Evolutionary conservation across 2,329 filamentous ascomycete species (phyloP).

Genomic region (Epichloe bromicola): DNA sequence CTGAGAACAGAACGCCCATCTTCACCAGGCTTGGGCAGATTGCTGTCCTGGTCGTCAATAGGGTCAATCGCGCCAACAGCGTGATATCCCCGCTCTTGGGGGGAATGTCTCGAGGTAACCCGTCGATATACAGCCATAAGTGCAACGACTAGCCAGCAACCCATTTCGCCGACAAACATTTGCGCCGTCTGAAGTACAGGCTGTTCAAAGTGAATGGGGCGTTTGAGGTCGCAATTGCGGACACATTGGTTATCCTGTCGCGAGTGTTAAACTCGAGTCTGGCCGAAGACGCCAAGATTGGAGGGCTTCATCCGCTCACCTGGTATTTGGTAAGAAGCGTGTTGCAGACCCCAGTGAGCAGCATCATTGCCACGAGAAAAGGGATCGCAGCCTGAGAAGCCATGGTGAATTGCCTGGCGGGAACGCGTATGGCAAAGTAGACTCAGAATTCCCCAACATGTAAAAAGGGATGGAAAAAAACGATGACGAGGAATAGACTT

Average conservation of each 20-base stretch:
- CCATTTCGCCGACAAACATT: constrained; percentile 96
- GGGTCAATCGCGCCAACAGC: constrained; percentile 41
- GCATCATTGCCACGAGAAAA: constrained; percentile 88
- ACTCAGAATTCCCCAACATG: not conserved
- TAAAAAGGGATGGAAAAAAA: no score
- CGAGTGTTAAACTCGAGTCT: not conserved
- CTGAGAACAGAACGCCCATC: constrained; percentile 46
- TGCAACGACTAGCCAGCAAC: constrained; percentile 85
- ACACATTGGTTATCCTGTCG: constrained; percentile 90
- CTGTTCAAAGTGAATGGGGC: constrained; percentile 72
- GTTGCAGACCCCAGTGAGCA: constrained; percentile 91
- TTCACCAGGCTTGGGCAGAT: constrained; percentile 30
- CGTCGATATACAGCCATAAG: constrained; percentile 52
- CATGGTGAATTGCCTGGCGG: constrained; percentile 35
- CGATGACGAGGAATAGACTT: not conserved
- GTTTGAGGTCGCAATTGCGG: constrained; percentile 64
- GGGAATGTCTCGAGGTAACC: constrained; percentile 31
- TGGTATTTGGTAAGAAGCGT: constrained; percentile 95
- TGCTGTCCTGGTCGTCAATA: constrained; percentile 14
- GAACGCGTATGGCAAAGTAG: not conserved
- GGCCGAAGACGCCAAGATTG: not conserved
- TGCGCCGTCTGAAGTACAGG: constrained; percentile 92
- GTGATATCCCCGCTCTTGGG: constrained; percentile 46
- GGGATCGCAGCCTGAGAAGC: constrained; percentile 60
- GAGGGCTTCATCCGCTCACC: constrained; percentile 32